These are phyloP conservation scores for Fusarium sp. DNA, from an alignment of 2,329 filamentous ascomycete species.

Conservation along the genomic window DNA sequence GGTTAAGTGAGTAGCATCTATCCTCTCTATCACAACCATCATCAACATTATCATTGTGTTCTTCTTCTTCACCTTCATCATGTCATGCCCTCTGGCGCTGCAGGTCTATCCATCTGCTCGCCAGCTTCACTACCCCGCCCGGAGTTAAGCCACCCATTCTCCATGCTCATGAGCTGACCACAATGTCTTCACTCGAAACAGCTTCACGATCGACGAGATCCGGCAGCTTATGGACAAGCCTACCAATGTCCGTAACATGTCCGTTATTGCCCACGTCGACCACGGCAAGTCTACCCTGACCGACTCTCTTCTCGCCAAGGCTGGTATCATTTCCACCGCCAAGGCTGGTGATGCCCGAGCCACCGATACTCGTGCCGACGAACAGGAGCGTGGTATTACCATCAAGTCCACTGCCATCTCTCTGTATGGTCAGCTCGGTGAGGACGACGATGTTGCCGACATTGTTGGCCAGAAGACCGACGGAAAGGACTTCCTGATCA, in stretches of 20 bases:
- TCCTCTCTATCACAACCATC: constrained; percentile 14
- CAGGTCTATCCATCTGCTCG: neutral
- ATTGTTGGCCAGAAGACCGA: constrained; percentile 89
- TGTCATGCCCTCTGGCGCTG: constrained; percentile 1
- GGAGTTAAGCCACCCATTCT: constrained; percentile 56
- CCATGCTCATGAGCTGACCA: constrained; percentile 63
- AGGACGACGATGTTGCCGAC: constrained; percentile 93
- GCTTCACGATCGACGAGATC: constrained; percentile 99
- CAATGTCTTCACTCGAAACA: constrained; percentile 62
- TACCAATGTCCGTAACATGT: constrained; percentile 92
- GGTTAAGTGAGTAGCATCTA: constrained; percentile 89
- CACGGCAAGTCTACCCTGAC: constrained; percentile 99
- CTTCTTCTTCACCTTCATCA: constrained; percentile 11
- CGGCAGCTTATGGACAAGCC: constrained; percentile 84
- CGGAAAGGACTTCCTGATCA: constrained; percentile 99
- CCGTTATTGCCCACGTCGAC: constrained; percentile 99
- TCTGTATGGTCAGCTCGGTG: constrained; percentile 87
- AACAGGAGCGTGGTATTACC: constrained; percentile 99
- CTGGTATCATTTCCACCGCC: constrained; percentile 98
- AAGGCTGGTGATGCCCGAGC: constrained; percentile 97
- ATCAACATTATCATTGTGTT: constrained; percentile 3
- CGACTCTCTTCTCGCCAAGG: constrained; percentile 98
- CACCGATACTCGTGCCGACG: constrained; percentile 96
- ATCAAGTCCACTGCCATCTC: constrained; percentile 99
- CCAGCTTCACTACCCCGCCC: constrained; percentile 53